phyloP scores from a whole-genome alignment of 1,139 yeast species.

The Hemisphaericaspora xylofermentans region DNA sequence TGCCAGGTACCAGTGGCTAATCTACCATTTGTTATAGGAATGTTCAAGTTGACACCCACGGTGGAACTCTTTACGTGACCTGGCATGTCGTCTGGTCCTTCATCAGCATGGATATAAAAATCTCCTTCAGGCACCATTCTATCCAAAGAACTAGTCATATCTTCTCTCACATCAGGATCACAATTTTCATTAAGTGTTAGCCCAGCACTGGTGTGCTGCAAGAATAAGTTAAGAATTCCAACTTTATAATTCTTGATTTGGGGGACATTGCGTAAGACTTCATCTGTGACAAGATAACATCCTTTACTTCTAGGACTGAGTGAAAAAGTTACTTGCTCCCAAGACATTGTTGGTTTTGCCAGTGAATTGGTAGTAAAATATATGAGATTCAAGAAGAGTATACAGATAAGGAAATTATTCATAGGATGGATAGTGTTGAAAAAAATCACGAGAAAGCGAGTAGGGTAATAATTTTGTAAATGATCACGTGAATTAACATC shows the following conservation, averaged over 20 bases:
- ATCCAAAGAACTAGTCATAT: conserved; percentile 63
- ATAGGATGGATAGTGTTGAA: background rate
- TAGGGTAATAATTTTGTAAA: too few relatives aligned
- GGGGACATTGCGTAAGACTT: conserved; percentile 55
- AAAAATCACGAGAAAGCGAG: too few relatives aligned
- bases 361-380: background rate
- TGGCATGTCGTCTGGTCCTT: conserved; percentile 83
- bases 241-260: conserved; percentile 58
- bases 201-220: conserved; percentile 81
- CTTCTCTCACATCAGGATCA: conserved; percentile 74
- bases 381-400: background rate
- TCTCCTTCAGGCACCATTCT: conserved; percentile 71
- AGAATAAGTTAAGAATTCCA: conserved; percentile 64
- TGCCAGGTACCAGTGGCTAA: conserved; percentile 84
- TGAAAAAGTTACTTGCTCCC: conserved; percentile 60
- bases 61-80: conserved; percentile 70
- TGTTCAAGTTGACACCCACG: conserved; percentile 62
- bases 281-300: conserved; percentile 69
- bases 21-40: conserved; percentile 69
- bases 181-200: conserved; percentile 75
- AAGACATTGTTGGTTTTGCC: conserved; percentile 17
- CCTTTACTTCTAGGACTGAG: conserved; percentile 64
- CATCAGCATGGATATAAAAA: conserved; percentile 64
- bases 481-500: too few relatives aligned
- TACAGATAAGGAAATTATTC: background rate